phyloP scores from a whole-genome alignment of 2,329 filamentous ascomycete species.

The Calonectria crousiana region DNA sequence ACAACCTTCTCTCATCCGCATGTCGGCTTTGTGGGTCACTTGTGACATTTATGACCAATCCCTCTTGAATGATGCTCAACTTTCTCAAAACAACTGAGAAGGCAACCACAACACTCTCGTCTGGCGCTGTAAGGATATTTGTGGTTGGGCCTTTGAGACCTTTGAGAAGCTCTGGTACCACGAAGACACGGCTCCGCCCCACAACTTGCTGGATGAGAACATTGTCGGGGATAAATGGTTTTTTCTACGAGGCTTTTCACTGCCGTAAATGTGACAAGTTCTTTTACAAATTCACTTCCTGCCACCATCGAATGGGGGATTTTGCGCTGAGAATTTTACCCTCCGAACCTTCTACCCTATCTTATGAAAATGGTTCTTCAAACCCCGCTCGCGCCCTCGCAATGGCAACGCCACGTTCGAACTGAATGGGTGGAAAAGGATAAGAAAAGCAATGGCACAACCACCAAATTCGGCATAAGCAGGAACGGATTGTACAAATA shows the following conservation, averaged over 20 bases:
- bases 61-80: background rate
- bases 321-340: too few species aligned
- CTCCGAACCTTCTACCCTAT: background rate
- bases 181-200: background rate
- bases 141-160: background rate
- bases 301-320: background rate
- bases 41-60: background rate
- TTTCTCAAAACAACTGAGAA: rapidly evolving
- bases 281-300: background rate
- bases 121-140: background rate
- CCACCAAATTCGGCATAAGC: too few species aligned
- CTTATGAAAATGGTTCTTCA: background rate
- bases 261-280: background rate
- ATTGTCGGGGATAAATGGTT: background rate
- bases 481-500: too few species aligned
- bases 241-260: background rate
- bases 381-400: background rate
- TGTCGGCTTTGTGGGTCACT: background rate
- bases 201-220: background rate
- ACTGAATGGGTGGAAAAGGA: background rate
- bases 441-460: too few species aligned
- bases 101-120: background rate
- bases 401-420: background rate
- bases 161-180: background rate
- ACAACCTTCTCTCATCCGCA: too few species aligned